phyloP scores from a whole-genome alignment of 768 basidiomycete species.

The Tylopilus plumbeoviolaceoides region DNA sequence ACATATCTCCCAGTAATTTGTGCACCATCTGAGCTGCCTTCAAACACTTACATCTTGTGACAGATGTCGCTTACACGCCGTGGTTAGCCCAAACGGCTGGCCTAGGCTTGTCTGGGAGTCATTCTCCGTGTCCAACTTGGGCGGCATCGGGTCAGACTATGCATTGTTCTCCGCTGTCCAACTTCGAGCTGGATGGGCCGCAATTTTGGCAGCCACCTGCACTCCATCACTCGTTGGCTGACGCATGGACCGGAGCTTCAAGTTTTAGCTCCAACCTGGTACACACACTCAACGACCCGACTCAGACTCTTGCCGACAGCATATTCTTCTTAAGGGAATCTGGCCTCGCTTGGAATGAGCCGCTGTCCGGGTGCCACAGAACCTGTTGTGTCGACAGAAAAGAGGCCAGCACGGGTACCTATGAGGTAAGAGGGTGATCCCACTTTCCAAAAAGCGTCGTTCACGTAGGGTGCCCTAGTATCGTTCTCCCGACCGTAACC shows the following conservation, averaged over 20 bases:
- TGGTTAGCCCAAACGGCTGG: not conserved
- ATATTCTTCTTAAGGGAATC: not conserved
- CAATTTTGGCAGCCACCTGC: not conserved
- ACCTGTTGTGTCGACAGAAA: not conserved
- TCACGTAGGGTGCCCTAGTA: too few species aligned
- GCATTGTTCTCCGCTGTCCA: not conserved
- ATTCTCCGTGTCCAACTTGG: not conserved
- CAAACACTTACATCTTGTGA: not conserved
- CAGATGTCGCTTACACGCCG: not conserved
- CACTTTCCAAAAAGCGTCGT: too few species aligned
- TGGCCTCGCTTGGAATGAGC: not conserved
- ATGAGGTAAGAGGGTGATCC: not conserved
- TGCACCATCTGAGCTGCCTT: not conserved
- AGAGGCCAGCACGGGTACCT: not conserved
- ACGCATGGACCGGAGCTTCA: not conserved
- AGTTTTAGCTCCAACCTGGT: not conserved
- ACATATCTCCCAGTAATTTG: not conserved
- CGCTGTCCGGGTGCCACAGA: not conserved
- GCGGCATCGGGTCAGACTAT: not conserved
- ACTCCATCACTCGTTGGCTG: not conserved
- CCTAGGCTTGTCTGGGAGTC: not conserved
- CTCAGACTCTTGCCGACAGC: not conserved
- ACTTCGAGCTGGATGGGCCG: not conserved
- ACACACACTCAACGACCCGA: not conserved
- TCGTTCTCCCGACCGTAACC: too few species aligned